A percentile compares a stretch with the other conserved stretches of the same genome.
These are phyloP conservation scores for Grammothele lineata DNA, from an alignment of 768 basidiomycete genomes.

Conservation along the genomic window DNA sequence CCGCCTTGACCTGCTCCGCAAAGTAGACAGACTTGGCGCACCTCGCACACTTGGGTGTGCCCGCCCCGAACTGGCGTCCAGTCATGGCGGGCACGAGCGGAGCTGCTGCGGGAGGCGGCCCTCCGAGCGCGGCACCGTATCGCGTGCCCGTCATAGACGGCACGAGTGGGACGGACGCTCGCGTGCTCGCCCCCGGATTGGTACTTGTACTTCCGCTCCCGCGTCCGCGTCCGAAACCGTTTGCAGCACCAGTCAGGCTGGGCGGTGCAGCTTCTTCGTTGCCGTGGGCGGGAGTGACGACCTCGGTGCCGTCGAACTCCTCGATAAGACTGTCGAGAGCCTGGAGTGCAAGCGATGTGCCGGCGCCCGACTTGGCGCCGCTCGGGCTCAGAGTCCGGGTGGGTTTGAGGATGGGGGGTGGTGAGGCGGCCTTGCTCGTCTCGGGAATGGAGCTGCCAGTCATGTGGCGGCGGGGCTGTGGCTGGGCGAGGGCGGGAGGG, in stretches of 20 bases:
- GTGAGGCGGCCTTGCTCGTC: slow-evolving; percentile 6
- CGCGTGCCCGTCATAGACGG: slow-evolving; percentile 58
- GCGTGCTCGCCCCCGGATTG: slow-evolving; percentile 22
- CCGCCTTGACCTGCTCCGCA: slow-evolving; percentile 79
- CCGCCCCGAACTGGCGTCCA: slow-evolving; percentile 42
- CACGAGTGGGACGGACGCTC: slow-evolving; percentile 30
- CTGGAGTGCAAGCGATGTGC: slow-evolving; percentile 6
- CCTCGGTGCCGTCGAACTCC: neutral
- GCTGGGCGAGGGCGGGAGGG: slow-evolving; percentile 18
- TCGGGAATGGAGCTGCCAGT: slow-evolving; percentile 21
- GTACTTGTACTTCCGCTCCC: slow-evolving; percentile 33
- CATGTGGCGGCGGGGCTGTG: slow-evolving; percentile 21
- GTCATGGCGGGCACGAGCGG: slow-evolving; percentile 24
- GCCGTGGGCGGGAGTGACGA: neutral
- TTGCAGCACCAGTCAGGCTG: neutral
- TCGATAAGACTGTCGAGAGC: slow-evolving; percentile 1
- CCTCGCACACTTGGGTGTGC: slow-evolving; percentile 60
- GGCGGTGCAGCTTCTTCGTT: neutral
- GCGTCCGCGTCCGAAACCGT: slow-evolving; percentile 34
- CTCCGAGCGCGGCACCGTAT: slow-evolving; percentile 53
- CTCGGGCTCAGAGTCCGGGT: slow-evolving; percentile 36
- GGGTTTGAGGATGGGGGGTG: slow-evolving; percentile 35
- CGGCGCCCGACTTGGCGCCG: slow-evolving; percentile 2
- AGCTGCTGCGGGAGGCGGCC: slow-evolving; percentile 1
- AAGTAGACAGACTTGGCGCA: slow-evolving; percentile 81